Percentiles rank a stretch among this genome's conserved stretches.
These are phyloP conservation scores for Ophiostoma pallidulum DNA, from an alignment of 2,329 filamentous ascomycete species.

Conservation along the genomic window DNA sequence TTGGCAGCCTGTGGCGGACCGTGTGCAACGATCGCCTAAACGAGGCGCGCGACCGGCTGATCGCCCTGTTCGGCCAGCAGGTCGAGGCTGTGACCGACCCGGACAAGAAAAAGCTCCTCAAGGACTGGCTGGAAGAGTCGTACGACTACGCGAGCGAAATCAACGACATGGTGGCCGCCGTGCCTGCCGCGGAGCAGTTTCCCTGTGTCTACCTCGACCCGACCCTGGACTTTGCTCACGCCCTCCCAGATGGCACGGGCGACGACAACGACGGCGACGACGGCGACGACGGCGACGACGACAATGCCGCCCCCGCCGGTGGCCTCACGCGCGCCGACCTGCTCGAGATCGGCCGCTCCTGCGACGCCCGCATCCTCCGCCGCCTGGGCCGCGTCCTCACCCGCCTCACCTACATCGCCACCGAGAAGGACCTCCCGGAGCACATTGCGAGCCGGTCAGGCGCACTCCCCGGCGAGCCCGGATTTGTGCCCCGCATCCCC, in stretches of 20 bases:
- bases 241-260: slow-evolving; percentile 3
- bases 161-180: slow-evolving; percentile 25
- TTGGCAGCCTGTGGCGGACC: slow-evolving; percentile 39
- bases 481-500: slow-evolving; percentile 32
- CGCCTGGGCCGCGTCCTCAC: slow-evolving; percentile 39
- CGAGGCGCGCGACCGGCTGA: slow-evolving; percentile 30
- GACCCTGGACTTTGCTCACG: slow-evolving; percentile 28
- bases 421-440: slow-evolving; percentile 31
- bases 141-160: slow-evolving; percentile 40
- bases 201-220: slow-evolving; percentile 43
- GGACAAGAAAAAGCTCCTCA: slow-evolving; percentile 31
- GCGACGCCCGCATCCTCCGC: slow-evolving; percentile 36
- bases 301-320: slow-evolving; percentile 16
- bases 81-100: slow-evolving; percentile 27
- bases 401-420: slow-evolving; percentile 33
- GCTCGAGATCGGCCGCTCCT: slow-evolving; percentile 42
- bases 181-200: slow-evolving; percentile 31
- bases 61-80: slow-evolving; percentile 32
- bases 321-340: slow-evolving; percentile 37
- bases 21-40: slow-evolving; percentile 38
- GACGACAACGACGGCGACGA: slow-evolving; percentile 6
- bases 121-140: slow-evolving; percentile 40
- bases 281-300: slow-evolving; percentile 18
- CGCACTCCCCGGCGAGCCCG: slow-evolving; percentile 18
- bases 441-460: slow-evolving; percentile 28